Evolutionary conservation across 257 asterid species (phyloP).

Genomic region (Voacanga thouarsii): DNA sequence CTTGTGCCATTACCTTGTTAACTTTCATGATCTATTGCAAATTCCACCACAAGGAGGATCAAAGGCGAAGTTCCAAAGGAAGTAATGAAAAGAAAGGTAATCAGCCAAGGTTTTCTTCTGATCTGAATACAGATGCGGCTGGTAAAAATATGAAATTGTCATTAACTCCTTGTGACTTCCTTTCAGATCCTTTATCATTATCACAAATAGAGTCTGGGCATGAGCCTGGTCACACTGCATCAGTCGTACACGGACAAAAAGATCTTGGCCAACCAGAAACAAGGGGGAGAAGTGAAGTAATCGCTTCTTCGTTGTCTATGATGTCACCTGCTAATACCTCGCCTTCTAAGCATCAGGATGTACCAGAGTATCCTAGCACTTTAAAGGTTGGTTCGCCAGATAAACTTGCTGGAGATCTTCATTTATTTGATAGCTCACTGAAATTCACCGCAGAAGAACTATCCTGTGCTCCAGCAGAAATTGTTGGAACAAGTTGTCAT

Average conservation of each 20-base stretch:
- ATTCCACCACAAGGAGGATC: constrained; percentile 30
- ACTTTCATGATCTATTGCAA: constrained; percentile 43
- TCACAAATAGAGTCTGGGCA: constrained; percentile 28
- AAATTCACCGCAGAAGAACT: constrained; percentile 70
- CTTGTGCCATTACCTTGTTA: constrained; percentile 38
- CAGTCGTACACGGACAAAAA: constrained; percentile 23
- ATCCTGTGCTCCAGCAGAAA: constrained; percentile 84
- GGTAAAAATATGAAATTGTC: not conserved
- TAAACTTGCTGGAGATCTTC: constrained; percentile 78
- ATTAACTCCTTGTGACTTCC: constrained; percentile 9
- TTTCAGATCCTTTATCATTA: constrained; percentile 37
- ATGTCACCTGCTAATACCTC: constrained; percentile 31
- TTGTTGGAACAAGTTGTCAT: constrained; percentile 80
- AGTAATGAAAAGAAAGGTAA: constrained; percentile 51
- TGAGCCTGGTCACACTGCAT: constrained; percentile 26
- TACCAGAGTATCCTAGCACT: constrained; percentile 39
- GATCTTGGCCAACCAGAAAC: constrained; percentile 32
- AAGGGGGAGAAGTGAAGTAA: constrained; percentile 32
- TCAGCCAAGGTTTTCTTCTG: not conserved
- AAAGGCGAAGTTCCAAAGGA: constrained; percentile 25
- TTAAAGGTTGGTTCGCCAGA: constrained; percentile 70
- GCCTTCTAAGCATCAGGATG: constrained; percentile 33
- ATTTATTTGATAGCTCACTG: constrained; percentile 57
- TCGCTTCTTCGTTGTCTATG: constrained; percentile 36
- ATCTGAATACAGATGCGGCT: not conserved